Percentiles rank a stretch among this genome's conserved stretches.
Conservation (phyloP, 306 rosid genomes). For the Clitoria ternatea region DNA sequence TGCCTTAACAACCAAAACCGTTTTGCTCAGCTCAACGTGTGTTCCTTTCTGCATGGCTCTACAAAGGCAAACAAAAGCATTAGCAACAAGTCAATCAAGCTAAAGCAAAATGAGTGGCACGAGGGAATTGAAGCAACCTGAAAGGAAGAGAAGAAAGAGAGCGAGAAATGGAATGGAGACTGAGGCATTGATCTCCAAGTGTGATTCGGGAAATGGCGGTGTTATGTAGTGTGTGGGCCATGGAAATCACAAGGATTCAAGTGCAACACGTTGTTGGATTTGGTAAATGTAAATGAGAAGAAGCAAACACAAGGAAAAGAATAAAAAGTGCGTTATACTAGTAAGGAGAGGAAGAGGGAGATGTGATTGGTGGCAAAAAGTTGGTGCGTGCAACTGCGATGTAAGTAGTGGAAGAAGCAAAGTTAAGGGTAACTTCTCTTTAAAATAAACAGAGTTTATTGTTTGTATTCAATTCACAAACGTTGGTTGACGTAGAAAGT, state of each 20-base stretch:
- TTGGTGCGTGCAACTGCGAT: background rate
- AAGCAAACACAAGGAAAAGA: background rate
- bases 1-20: conserved; percentile 28
- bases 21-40: background rate
- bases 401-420: background rate
- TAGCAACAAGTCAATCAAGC: background rate
- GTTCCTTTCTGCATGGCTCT: conserved; percentile 29
- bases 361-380: conserved; percentile 3
- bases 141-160: background rate
- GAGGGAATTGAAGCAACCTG: background rate
- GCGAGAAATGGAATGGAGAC: background rate
- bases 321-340: background rate
- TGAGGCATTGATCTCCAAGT: background rate
- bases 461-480: background rate
- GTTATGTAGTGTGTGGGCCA: conserved; percentile 16
- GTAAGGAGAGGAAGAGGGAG: background rate
- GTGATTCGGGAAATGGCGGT: background rate
- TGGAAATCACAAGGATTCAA: background rate
- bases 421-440: background rate
- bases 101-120: background rate
- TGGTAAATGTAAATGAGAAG: background rate
- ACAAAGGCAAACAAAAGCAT: background rate
- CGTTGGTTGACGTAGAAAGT: background rate
- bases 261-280: background rate
- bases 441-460: background rate